A percentile compares a stretch with the other conserved stretches of the same genome.
Evolutionary conservation across 2,329 filamentous ascomycete genomes (phyloP).

Genomic region (Aspergillus amoenus): DNA sequence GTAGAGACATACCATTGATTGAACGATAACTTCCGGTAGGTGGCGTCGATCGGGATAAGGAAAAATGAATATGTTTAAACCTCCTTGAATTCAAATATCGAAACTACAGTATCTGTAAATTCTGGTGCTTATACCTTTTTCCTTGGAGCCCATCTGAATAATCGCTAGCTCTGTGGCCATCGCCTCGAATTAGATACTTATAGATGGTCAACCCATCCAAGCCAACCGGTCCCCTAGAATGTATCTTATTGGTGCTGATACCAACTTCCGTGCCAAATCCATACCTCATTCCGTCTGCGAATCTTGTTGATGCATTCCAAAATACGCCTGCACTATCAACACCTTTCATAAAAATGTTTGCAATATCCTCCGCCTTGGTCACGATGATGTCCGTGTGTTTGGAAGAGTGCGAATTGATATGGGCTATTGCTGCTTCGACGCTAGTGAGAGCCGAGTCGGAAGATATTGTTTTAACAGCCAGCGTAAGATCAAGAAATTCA

Average conservation of each 20-base stretch:
- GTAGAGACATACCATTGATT: constrained; percentile 9
- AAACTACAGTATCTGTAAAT: constrained; percentile 33
- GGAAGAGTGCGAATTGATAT: constrained; percentile 90
- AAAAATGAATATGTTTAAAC: constrained; percentile 16
- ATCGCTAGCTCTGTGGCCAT: constrained; percentile 75
- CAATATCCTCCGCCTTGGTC: constrained; percentile 65
- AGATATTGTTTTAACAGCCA: constrained; percentile 79
- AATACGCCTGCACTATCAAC: constrained; percentile 91
- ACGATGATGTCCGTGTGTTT: constrained; percentile 93
- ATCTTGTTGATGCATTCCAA: constrained; percentile 93
- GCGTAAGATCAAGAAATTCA: constrained; percentile 80
- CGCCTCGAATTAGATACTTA: constrained; percentile 86
- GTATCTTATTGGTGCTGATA: constrained; percentile 98
- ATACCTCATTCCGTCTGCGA: constrained; percentile 95
- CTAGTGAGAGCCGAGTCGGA: constrained; percentile 30
- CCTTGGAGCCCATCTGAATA: constrained; percentile 58
- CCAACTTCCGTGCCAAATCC: constrained; percentile 98
- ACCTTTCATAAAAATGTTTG: constrained; percentile 78
- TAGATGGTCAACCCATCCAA: constrained; percentile 95
- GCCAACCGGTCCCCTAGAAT: constrained; percentile 88
- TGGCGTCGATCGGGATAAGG: constrained; percentile 15
- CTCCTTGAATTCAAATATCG: not conserved
- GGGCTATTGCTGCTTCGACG: constrained; percentile 70
- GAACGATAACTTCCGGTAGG: constrained; percentile 12
- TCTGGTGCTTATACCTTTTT: constrained; percentile 58